Base-by-base conservation (phyloP, 2,329 filamentous ascomycete genomes). In the Tolypocladium ophioglossoides region DNA sequence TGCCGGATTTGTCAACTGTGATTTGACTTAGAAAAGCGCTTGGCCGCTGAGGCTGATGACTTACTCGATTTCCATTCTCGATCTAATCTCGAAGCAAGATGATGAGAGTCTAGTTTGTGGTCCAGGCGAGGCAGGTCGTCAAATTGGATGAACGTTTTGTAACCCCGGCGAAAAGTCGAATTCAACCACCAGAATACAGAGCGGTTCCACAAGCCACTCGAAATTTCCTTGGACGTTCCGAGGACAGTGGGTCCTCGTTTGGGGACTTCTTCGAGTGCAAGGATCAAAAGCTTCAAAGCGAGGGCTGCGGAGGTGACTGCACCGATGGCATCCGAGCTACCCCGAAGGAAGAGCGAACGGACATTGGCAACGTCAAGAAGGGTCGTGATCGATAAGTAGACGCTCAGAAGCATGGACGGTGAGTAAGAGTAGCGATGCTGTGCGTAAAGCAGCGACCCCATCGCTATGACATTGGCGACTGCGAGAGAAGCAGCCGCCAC, bases 361-460 rank as follows among this genome's bases (percentile, higher is more conserved):
- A 64, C 62, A 54, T 71, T 70, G 0, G 69, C 63, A 4, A 65
- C 57, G 37, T 77, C 75, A 12, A 76, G 63, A 2, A 77, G 60
- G 1, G 71, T 54, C 10, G 70, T 68, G n/a, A 73, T 46, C 41
- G 70, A 62, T 12, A 77, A 58, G 54, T 71, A 77, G 20, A 61
- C 57, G 22, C 62, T 68, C 8, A 78, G 60, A 1, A 76, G 54
- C 1, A 70, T 62, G 0, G 74, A 77, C 0, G 74, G 74, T 3
- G 72, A 64, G 0, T 64, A 61, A 10, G 69, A 65, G 32, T 58
- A 70, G 60, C 57, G 58, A 53, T 73, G 70, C 52, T 71, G 65
- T 5, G 56, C 47, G 52, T 62, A 67, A 3, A 68, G 66, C 18
- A 70, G 54, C 0, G 61, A 52, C 8, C 57, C 30, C 30, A 30